Evolutionary conservation across 2,329 filamentous ascomycete species (phyloP), one percentile per base, ranked within the genome.

Genomic region (Lachnellula hyalina): DNA sequence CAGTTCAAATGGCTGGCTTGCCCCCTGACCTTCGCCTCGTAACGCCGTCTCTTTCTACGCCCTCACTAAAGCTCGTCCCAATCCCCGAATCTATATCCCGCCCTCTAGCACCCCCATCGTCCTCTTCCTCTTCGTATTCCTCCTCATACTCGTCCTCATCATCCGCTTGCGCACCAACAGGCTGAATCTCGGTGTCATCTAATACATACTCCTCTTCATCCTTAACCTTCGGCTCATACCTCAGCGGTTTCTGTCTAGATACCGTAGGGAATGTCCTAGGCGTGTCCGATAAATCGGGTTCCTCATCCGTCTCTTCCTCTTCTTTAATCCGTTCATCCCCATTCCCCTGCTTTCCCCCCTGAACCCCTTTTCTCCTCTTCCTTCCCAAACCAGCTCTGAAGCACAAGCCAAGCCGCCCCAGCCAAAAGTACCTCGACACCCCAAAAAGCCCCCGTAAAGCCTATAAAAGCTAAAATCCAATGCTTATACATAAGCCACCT

Each of bases 401-500:
- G 7, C 19, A 89, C 63, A 0, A 80, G 68, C 86, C 89, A 96
- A 0, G 81, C 84, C 0, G 85, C 38, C 1, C 77, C 75, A 68
- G 88, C 81, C 42, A 85, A 86, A 0, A 83, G 60, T 65, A 95
- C 77, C 67, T 93, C 90, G 12, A 83, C 82, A 1, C 75, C 68
- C 90, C 92, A 97, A 71, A 96, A 96, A 0, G 82, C 63, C 0
- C 75, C 71, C 0, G 85, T 89, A 64, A 91, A 87, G 0, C 85
- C 65, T 0, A 87, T 51, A 55, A 90, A 91, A 5, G 84, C 84
- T 1, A 83, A 70, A 36, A 94, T 66, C 12, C 87, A 83, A 73
- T 93, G 86, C 58, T 90, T 85, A 65, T 94, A 94, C 89, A 99
- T 96, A 53, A 92, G 65, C 83, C 88, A 94, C 48, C 87, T 77